A percentile compares a stretch with the other conserved stretches of the same genome.
Conservation (phyloP, 1,284 basidiomycete genomes). For the Melampsora americana region DNA sequence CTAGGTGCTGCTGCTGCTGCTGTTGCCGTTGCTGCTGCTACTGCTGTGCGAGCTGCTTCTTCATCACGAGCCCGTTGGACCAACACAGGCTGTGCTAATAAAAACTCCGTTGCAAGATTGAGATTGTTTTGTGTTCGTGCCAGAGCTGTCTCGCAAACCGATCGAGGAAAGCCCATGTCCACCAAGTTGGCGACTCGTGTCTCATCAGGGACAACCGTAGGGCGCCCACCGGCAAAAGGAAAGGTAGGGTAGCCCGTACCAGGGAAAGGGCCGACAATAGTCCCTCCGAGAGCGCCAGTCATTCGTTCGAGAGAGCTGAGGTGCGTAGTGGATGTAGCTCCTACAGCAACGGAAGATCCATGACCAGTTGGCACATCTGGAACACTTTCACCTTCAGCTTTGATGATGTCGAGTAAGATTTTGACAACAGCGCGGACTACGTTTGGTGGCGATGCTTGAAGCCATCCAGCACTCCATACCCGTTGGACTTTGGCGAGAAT, state of each 20-base stretch:
- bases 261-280: conserved; percentile 27
- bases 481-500: conserved; percentile 67
- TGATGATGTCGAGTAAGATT: conserved; percentile 74
- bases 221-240: conserved; percentile 53
- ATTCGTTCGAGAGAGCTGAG: conserved; percentile 33
- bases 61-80: conserved; percentile 55
- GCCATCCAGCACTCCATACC: conserved; percentile 82
- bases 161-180: conserved; percentile 94
- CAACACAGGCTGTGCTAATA: conserved; percentile 77
- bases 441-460: conserved; percentile 68
- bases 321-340: conserved; percentile 47
- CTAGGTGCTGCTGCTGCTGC: conserved; percentile 58
- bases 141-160: conserved; percentile 77
- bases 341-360: conserved; percentile 49
- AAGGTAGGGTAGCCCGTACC: conserved; percentile 40
- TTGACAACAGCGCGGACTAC: conserved; percentile 69
- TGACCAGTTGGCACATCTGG: conserved; percentile 52
- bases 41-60: conserved; percentile 47
- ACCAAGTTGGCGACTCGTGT: conserved; percentile 71
- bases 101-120: conserved; percentile 79
- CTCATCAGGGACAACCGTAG: conserved; percentile 49
- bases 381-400: conserved; percentile 73
- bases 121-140: conserved; percentile 82
- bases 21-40: conserved; percentile 51
- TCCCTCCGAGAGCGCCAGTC: conserved; percentile 29